phyloP scores from a whole-genome alignment of 306 rosid genomes.

The Malus orientalis region DNA sequence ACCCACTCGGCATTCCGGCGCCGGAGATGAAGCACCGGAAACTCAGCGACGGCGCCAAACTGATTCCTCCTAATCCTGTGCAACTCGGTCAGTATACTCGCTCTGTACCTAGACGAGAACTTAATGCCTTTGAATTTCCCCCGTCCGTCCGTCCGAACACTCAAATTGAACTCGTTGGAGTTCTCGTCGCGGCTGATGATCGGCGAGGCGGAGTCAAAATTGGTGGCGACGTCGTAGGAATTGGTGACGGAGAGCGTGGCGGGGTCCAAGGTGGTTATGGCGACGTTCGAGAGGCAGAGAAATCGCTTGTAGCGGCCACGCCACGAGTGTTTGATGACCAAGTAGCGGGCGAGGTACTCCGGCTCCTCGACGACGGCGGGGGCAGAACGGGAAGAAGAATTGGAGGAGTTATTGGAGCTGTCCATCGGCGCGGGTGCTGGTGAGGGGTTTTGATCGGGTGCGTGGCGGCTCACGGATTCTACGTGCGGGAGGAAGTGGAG shows the following conservation, averaged over 20 bases:
- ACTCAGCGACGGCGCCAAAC: conserved; percentile 66
- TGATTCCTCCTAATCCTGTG: conserved; percentile 76
- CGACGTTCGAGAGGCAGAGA: conserved; percentile 57
- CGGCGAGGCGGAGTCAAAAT: conserved; percentile 69
- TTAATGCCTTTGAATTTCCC: conserved; percentile 78
- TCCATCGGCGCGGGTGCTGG: conserved; percentile 38
- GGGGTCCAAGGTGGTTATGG: conserved; percentile 77
- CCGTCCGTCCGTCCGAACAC: conserved; percentile 84
- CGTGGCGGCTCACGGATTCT: conserved; percentile 59
- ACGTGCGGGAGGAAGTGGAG: conserved; percentile 62
- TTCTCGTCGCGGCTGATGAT: conserved; percentile 71
- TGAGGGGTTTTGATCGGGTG: conserved; percentile 29
- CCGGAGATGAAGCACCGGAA: conserved; percentile 83
- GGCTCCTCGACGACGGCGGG: conserved; percentile 60
- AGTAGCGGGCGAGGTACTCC: conserved; percentile 82
- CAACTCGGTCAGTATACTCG: conserved; percentile 84
- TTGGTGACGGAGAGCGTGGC: conserved; percentile 74
- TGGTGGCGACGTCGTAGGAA: conserved; percentile 61
- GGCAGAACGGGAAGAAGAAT: conserved; percentile 14
- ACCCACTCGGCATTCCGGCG: conserved; percentile 78
- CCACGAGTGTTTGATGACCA: conserved; percentile 94
- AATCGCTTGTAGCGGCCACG: conserved; percentile 97
- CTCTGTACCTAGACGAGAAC: conserved; percentile 79
- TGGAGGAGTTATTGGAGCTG: conserved; percentile 7
- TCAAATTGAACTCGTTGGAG: conserved; percentile 71